These are phyloP conservation scores for Suhomyces canberraensis DNA, from an alignment of 805 yeast species.

Conservation along the genomic window DNA sequence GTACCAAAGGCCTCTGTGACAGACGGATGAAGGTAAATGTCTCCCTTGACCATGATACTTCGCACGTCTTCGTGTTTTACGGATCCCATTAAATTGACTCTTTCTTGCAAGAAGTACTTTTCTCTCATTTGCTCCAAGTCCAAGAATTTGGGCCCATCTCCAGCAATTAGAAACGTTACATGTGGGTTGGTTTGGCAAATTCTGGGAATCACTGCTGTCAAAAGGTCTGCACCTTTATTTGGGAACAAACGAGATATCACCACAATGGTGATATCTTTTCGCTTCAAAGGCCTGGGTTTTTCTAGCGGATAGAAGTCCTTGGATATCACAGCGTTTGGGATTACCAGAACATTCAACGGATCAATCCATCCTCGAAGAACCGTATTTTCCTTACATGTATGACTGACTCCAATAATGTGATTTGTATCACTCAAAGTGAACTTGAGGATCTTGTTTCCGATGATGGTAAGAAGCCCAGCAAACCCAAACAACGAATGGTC, in stretches of 20 bases:
- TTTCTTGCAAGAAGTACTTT: constrained; percentile 74
- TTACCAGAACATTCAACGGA: constrained; percentile 78
- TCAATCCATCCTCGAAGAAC: constrained; percentile 82
- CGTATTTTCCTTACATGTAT: constrained; percentile 94
- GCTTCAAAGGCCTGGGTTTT: constrained; percentile 6
- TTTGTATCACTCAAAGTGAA: constrained; percentile 85
- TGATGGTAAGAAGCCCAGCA: constrained; percentile 75
- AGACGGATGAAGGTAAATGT: constrained; percentile 89
- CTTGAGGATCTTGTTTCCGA: constrained; percentile 82
- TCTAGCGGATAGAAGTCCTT: constrained; percentile 65
- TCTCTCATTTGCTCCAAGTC: constrained; percentile 96
- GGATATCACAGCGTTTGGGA: constrained; percentile 93
- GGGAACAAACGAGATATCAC: constrained; percentile 89
- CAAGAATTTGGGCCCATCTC: constrained; percentile 93
- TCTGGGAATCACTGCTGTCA: constrained; percentile 80
- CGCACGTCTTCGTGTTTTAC: constrained; percentile 91
- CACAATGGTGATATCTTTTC: constrained; percentile 67
- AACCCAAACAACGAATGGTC: constrained; percentile 97
- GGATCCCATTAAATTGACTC: constrained; percentile 82
- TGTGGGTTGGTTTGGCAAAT: constrained; percentile 62
- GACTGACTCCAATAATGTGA: constrained; percentile 93
- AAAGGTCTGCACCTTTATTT: constrained; percentile 92
- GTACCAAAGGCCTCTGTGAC: constrained; percentile 98
- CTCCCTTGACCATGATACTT: constrained; percentile 89
- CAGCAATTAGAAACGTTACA: constrained; percentile 84